Base-by-base conservation (phyloP, 78 protist species). In the Diacronema lutheri region DNA sequence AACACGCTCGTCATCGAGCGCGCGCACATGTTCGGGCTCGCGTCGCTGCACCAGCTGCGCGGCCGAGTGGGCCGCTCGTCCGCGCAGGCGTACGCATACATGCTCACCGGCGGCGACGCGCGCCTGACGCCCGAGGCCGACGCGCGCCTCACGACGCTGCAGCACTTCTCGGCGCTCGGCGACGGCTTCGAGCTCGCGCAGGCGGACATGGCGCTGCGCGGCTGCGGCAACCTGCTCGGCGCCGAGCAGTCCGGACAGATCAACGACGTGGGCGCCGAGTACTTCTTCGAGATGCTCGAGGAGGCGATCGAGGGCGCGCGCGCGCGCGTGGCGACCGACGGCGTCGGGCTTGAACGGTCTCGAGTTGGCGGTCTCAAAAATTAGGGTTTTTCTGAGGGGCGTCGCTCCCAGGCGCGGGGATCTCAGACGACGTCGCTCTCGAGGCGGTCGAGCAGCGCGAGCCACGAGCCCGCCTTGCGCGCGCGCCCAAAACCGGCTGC, bases 21-120 rank as follows among this genome's bases (percentile, higher is more conserved):
- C 76, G 55, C 80, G 57, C 79, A 86, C 23, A 33, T 37, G 56
- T 86, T 78, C 74, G 89, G 89, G 35, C 84, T 86, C 50, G 44
- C 72, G n/a, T 55, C 66, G 46, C 78, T 86, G 66, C 68, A 86
- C 89, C 89, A 83, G 77, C 71, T 86, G 65, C 84, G 84, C 62
- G 84, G 84, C 37, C 83, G 89, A 35, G 89, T 86, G 57, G 89
- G 89, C 31, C 83, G 89, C 55, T 4, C 72, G 26, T 0, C 74
- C 41, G 35, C 23, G 21, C 85, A 61, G 57, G 86, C 73, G 33
- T 37, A 60, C 68, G 84, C 84, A 21, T 25, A 10, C 31, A 1
- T 79, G 68, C 6, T 79, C 41, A 44, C 37, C 23, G 68, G 46
- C 4, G n/a, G 9, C 7, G 23, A 5, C 10, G 37, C 0, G 37